These are phyloP conservation scores for Chrysanthemum makinoi DNA, from an alignment of 129 eudicot genomes.

Conservation along the genomic window DNA sequence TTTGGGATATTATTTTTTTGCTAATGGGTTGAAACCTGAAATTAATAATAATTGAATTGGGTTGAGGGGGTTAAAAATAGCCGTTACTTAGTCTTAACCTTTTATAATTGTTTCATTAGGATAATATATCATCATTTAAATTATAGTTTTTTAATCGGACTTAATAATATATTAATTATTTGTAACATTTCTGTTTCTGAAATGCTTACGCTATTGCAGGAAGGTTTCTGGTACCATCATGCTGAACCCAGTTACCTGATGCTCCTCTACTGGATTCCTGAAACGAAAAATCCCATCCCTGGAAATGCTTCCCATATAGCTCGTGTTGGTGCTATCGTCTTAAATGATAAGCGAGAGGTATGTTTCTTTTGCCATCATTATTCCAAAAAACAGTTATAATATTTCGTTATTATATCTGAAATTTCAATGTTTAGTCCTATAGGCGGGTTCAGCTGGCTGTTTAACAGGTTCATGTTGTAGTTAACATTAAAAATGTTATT, in stretches of 20 bases:
- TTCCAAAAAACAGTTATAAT: neutral
- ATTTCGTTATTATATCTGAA: neutral
- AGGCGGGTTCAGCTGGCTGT: neutral
- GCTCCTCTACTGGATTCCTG: constrained; percentile 85
- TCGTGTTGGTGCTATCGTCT: constrained; percentile 71
- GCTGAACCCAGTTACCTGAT: constrained; percentile 81
- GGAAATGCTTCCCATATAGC: constrained; percentile 82
- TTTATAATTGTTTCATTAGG: no score
- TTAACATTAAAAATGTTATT: neutral
- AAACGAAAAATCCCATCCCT: constrained; percentile 56
- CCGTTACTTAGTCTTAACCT: no score
- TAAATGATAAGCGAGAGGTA: constrained; percentile 83
- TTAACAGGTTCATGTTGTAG: neutral
- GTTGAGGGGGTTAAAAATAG: no score
- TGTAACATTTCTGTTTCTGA: constrained; percentile 1
- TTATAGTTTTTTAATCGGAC: no score
- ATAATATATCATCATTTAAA: no score
- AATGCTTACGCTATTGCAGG: constrained; percentile 39
- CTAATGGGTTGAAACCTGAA: no score
- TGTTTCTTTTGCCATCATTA: neutral
- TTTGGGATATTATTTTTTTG: no score
- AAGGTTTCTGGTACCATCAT: constrained; percentile 85
- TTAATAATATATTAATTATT: no score
- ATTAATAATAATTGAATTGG: no score
- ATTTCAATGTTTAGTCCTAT: neutral